phyloP scores from a whole-genome alignment of 129 eudicot species.

The Erigeron canadensis region DNA sequence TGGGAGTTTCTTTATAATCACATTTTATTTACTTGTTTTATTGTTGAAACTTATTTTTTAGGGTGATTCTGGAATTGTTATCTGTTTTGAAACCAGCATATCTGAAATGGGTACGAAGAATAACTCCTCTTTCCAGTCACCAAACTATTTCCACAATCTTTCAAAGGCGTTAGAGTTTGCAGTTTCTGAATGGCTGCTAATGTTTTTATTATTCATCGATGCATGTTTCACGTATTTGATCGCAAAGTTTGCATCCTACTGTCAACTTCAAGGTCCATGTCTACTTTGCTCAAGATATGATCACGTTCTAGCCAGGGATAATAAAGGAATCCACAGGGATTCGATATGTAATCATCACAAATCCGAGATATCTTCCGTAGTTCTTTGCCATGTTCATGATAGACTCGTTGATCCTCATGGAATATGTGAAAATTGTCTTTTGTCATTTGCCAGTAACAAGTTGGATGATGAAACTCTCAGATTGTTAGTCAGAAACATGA shows the following conservation, averaged over 20 bases:
- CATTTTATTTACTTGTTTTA: not conserved
- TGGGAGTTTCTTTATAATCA: too few species aligned
- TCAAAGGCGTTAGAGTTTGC: slow-evolving; percentile 60
- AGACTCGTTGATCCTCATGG: slow-evolving; percentile 68
- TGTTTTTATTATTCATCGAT: slow-evolving; percentile 63
- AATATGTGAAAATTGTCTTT: slow-evolving; percentile 68
- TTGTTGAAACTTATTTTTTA: not conserved
- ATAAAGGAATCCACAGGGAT: slow-evolving; percentile 63
- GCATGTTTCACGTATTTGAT: slow-evolving; percentile 67
- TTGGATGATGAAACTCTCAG: slow-evolving; percentile 58
- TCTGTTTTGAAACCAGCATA: slow-evolving; percentile 17
- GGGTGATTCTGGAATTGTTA: slow-evolving; percentile 5
- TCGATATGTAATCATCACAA: slow-evolving; percentile 73
- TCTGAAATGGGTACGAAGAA: slow-evolving; percentile 31
- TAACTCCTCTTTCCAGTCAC: slow-evolving; percentile 19
- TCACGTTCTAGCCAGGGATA: slow-evolving; percentile 67
- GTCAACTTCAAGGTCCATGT: slow-evolving; percentile 74
- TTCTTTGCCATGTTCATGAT: slow-evolving; percentile 56
- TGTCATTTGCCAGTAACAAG: slow-evolving; percentile 55
- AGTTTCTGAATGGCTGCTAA: slow-evolving; percentile 78
- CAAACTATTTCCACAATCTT: slow-evolving; percentile 28
- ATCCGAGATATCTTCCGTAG: slow-evolving; percentile 65
- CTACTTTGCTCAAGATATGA: slow-evolving; percentile 84
- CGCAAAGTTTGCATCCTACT: slow-evolving; percentile 67
- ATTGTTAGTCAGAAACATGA: slow-evolving; percentile 54